Percentiles rank a stretch among this genome's conserved stretches.
These are phyloP conservation scores for Taphrina pruni DNA, from an alignment of 1,139 yeast genomes.

Conservation along the genomic window DNA sequence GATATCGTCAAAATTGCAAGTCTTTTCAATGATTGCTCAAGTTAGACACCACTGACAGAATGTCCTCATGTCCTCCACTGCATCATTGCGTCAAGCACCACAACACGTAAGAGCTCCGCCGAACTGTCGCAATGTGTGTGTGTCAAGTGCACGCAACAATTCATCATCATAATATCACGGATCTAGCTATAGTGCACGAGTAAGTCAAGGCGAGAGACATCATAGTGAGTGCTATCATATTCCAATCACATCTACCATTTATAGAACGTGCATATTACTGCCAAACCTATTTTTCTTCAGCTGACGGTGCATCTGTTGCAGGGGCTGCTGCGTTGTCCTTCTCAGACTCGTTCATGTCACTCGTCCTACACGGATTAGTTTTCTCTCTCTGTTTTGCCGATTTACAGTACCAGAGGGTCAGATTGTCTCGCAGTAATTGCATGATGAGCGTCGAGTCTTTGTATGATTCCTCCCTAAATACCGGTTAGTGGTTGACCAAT, in stretches of 20 bases:
- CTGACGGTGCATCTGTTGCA: slow-evolving; percentile 50
- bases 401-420: slow-evolving; percentile 91
- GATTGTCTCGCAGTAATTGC: slow-evolving; percentile 98
- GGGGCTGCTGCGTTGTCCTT: slow-evolving; percentile 56
- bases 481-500: neutral
- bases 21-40: neutral
- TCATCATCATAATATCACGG: no score
- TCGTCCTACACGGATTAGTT: slow-evolving; percentile 58
- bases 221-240: slow-evolving; percentile 11
- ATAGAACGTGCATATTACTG: slow-evolving; percentile 44
- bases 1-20: no score
- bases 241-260: slow-evolving; percentile 9
- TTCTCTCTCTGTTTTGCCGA: neutral
- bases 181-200: neutral
- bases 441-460: slow-evolving; percentile 97
- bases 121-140: no score
- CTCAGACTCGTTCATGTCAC: slow-evolving; percentile 65
- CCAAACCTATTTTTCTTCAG: slow-evolving; percentile 30
- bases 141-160: no score
- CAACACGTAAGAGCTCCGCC: no score
- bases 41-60: neutral
- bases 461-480: slow-evolving; percentile 80
- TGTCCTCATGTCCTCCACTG: no score
- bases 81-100: neutral
- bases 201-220: neutral